Conservation (phyloP, 352 stramenopile species). For the Sclerospora graminicola region DNA sequence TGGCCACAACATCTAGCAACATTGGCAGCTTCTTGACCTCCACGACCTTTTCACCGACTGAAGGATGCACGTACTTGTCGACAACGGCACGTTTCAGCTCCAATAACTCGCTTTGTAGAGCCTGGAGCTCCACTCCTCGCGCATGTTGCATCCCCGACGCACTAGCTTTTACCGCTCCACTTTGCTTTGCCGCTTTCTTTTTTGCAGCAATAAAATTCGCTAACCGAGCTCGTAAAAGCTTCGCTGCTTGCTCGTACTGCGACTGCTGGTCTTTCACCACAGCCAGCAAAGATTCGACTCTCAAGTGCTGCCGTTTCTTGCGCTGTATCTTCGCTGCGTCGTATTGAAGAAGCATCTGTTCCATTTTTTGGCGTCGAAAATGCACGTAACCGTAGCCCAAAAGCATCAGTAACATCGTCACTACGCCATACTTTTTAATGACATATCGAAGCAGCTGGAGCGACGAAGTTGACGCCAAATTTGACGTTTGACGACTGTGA, state of each 20-base stretch:
- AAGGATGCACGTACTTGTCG: slow-evolving; percentile 17
- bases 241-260: slow-evolving; percentile 29
- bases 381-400: slow-evolving; percentile 26
- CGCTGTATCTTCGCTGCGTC: slow-evolving; percentile 13
- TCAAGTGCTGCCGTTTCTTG: slow-evolving; percentile 6
- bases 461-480: slow-evolving; percentile 6
- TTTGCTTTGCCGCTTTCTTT: slow-evolving; percentile 2
- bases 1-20: slow-evolving; percentile 2
- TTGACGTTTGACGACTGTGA: background rate
- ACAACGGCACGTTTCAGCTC: slow-evolving; percentile 27
- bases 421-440: slow-evolving; percentile 25
- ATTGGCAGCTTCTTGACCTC: slow-evolving; percentile 11
- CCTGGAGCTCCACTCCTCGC: slow-evolving; percentile 20
- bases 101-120: slow-evolving; percentile 24
- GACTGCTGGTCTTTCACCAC: slow-evolving; percentile 32
- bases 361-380: slow-evolving; percentile 11
- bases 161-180: background rate
- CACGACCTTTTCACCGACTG: slow-evolving; percentile 6
- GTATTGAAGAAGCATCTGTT: slow-evolving; percentile 23
- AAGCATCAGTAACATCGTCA: slow-evolving; percentile 21
- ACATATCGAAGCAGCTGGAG: slow-evolving; percentile 13
- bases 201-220: slow-evolving; percentile 16
- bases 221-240: slow-evolving; percentile 16
- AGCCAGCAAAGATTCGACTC: slow-evolving; percentile 21
- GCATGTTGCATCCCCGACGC: slow-evolving; percentile 4